Evolutionary conservation across 2,329 filamentous ascomycete genomes (phyloP), one percentile per base, ranked within the genome.

Genomic region (Arthroderma uncinatum): DNA sequence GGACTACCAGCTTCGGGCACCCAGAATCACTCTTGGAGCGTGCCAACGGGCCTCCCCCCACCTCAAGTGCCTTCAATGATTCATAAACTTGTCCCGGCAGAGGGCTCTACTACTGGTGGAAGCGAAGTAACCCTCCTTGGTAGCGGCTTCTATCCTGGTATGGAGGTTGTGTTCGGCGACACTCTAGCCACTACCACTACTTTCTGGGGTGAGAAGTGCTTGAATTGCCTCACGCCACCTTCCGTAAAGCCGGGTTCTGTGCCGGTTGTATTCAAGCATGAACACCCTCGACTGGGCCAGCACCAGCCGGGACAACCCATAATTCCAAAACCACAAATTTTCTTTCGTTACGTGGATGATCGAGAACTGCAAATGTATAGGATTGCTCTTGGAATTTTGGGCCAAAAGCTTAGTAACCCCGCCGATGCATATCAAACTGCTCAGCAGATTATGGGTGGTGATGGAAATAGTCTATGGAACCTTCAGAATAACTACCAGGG

Each of bases 51-150:
- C 6, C 72, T 79, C 57, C 75, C 75, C 53, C 75, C 77, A 44
- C 73, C 78, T n/a, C 73, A 78, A 30, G 76, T 76, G 16, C 71
- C 80, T 1, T 81, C 85, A 1, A 80, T 81, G 16, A 92, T 94
- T 21, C 85, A 89, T 68, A 92, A 91, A 68, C 79, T 95, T 60
- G 88, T 93, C 36, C 90, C 91, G 0, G 80, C 80, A 30, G 87
- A 94, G 69, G 90, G 90, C 0, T 87, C 90, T 5, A 87, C 84
- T 58, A 82, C 82, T 36, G 90, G 90, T 59, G 90, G 90, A 42
- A 90, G 89, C 55, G 90, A 96, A 69, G 89, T 95, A 2, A 92
- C 88, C 0, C 81, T 93, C 57, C 76, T 95, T 7, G 90, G 91
- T 16, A 87, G 84, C 62, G 83, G 85, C 12, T 95, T 95, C 68